These are phyloP conservation scores for Austroboletus niveus DNA, from an alignment of 1,284 basidiomycete species.

Conservation along the genomic window DNA sequence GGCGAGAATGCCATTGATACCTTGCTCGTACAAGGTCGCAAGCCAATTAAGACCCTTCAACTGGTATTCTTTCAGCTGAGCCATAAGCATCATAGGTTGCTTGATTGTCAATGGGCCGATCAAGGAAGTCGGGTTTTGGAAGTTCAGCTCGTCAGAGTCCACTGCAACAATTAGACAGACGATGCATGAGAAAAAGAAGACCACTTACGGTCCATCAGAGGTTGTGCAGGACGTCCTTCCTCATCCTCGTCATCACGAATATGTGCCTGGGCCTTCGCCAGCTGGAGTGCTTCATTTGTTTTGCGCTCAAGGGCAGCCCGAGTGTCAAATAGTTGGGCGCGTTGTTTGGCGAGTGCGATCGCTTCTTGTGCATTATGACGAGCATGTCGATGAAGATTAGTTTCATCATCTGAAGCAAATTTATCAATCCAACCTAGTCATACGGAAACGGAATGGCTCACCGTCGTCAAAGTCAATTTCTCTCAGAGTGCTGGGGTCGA, in stretches of 20 bases:
- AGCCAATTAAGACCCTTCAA: constrained; percentile 99
- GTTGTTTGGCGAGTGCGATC: constrained; percentile 76
- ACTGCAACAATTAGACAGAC: constrained; percentile 45
- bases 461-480: constrained; percentile 97
- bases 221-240: constrained; percentile 26
- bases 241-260: constrained; percentile 48
- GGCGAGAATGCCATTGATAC: constrained; percentile 97
- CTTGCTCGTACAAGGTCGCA: constrained; percentile 97
- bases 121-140: constrained; percentile 97
- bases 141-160: constrained; percentile 96
- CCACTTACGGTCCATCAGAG: constrained; percentile 67
- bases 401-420: constrained; percentile 66
- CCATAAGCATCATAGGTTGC: constrained; percentile 97
- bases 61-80: constrained; percentile 98
- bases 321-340: constrained; percentile 84
- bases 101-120: constrained; percentile 83
- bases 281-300: constrained; percentile 70
- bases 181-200: background rate
- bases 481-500: constrained; percentile 52
- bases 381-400: constrained; percentile 88
- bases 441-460: constrained; percentile 33
- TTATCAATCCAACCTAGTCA: background rate
- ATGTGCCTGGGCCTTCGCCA: constrained; percentile 66
- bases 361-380: constrained; percentile 90
- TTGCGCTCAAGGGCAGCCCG: constrained; percentile 79